Conservation (phyloP, 2,329 filamentous ascomycete species). For the Xylariaceae sp. region DNA sequence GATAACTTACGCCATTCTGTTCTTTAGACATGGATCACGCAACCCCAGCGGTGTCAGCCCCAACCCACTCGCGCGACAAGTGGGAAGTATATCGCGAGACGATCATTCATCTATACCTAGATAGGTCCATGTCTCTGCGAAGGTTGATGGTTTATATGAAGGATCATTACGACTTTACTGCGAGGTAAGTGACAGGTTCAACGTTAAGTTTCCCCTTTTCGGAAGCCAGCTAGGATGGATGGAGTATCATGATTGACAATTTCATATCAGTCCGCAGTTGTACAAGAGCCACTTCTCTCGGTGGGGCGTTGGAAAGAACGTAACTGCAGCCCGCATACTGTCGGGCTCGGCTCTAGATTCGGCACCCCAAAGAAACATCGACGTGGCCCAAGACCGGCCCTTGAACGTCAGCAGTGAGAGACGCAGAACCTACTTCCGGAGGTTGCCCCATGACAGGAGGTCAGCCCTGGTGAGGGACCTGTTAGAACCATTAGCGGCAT, state of each 20-base stretch:
- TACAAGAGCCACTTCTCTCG: neutral
- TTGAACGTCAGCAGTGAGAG: neutral
- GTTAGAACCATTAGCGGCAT: neutral
- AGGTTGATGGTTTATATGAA: neutral
- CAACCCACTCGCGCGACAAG: too few relatives aligned
- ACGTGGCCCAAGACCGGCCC: neutral
- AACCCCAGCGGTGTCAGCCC: too few relatives aligned
- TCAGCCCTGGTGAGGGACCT: neutral
- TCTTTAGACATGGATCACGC: too few relatives aligned
- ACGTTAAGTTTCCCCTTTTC: neutral
- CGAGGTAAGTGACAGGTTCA: neutral
- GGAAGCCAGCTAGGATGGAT: neutral
- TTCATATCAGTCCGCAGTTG: neutral
- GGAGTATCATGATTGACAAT: neutral
- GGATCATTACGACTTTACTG: neutral
- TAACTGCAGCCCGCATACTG: neutral
- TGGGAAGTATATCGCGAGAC: neutral
- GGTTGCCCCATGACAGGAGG: neutral
- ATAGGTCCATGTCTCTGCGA: neutral
- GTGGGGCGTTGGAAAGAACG: neutral
- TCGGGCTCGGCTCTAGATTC: neutral
- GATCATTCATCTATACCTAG: neutral
- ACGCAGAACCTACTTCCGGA: neutral
- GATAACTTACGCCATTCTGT: too few relatives aligned
- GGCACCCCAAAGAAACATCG: neutral